Base-by-base conservation (phyloP, 768 basidiomycete genomes). In the Piloderma croceum region DNA sequence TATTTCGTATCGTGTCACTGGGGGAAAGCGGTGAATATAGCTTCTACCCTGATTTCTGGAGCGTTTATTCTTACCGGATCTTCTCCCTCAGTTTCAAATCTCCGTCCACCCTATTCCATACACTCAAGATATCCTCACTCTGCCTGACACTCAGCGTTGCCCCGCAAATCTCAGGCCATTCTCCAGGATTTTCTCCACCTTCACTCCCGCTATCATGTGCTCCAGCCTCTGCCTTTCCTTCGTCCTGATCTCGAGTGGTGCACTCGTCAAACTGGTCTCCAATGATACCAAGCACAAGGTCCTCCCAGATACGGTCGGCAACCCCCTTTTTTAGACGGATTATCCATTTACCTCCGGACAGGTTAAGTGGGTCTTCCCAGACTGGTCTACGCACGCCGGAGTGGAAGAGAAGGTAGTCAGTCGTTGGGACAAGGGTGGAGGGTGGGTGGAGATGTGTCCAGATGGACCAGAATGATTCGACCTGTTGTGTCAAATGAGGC, bases 381-480 rank as follows among this genome's bases (percentile, higher is more conserved):
- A 94, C 85, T 1, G 94, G 93, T 31, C 90, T 75, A 18, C 83
- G 81, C 42, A 98, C 72, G 29, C 81, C 82, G 3, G 78, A 69
- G 51, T 92, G 89, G 68, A 97, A 96, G 48, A 96, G 75, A 23
- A 97, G 80, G 47, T 94, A 90, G 64, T 98, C 94, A 4, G 93
- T 94, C 3, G 91, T 94, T 5, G 92, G 85, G 9, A 79, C 73
- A 19, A 97, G 74, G 10, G 76, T 73, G 2, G 89, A 91, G 2
- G 93, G 91, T 1, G 89, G 80, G 5, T 82, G 73, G 20, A 98
- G 75, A 60, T 97, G 94, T 4, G 92, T 91, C 73, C 89, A 87
- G 44, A 98, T 68, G 18, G 90, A 84, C 83, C 93, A 94, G 62
- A 92, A 96, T 25, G 90, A 93, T 65, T 97, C 94, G 38, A 90